Conservation (phyloP, 768 basidiomycete genomes). For the Collybia nuda region DNA sequence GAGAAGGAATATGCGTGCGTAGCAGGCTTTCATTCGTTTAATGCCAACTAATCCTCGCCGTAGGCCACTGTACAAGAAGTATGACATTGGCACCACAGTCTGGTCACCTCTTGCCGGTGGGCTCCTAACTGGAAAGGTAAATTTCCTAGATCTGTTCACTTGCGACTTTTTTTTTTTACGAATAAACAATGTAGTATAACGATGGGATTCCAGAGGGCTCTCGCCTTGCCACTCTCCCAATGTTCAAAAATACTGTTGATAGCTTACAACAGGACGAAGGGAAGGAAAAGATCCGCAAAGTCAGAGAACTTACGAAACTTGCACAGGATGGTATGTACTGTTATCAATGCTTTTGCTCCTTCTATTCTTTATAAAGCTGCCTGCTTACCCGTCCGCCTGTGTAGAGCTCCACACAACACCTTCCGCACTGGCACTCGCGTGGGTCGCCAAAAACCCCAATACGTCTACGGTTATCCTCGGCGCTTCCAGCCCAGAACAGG, state of each 20-base stretch:
- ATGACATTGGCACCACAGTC: slow-evolving; percentile 66
- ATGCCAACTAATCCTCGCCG: not conserved
- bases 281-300: slow-evolving; percentile 68
- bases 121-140: slow-evolving; percentile 75
- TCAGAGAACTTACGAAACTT: slow-evolving; percentile 62
- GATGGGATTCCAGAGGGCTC: slow-evolving; percentile 74
- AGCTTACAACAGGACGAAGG: slow-evolving; percentile 58
- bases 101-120: slow-evolving; percentile 77
- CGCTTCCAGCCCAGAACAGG: slow-evolving; percentile 61
- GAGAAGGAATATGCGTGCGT: slow-evolving; percentile 74
- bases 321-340: slow-evolving; percentile 49
- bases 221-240: slow-evolving; percentile 58
- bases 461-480: slow-evolving; percentile 72
- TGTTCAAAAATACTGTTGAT: slow-evolving; percentile 51
- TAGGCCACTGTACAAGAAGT: slow-evolving; percentile 66
- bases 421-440: slow-evolving; percentile 75
- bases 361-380: not conserved
- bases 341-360: not conserved
- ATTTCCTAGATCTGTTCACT: not conserved
- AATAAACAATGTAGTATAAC: slow-evolving; percentile 59
- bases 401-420: slow-evolving; percentile 43
- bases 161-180: too few species aligned
- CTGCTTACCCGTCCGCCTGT: not conserved
- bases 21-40: not conserved
- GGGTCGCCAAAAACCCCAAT: slow-evolving; percentile 70